phyloP scores from a whole-genome alignment of 331 rosid genomes.

The Ulmus americana region DNA sequence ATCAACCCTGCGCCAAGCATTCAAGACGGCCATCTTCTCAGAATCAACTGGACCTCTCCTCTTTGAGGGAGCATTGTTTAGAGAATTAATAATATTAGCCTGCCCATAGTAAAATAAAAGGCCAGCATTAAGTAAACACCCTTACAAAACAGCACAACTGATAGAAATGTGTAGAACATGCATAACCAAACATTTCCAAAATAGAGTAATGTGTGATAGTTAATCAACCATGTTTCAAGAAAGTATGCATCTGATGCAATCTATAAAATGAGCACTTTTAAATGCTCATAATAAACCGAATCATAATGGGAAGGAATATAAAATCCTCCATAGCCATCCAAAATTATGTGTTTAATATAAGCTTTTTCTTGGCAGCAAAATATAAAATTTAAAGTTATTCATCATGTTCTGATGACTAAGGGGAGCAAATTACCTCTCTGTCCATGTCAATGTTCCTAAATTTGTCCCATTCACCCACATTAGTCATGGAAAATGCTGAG shows the following conservation, averaged over 20 bases:
- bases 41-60: constrained; percentile 52
- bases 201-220: background rate
- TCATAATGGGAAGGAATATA: background rate
- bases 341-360: background rate
- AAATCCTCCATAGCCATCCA: background rate
- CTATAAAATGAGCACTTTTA: background rate
- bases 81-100: constrained; percentile 55
- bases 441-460: constrained; percentile 91
- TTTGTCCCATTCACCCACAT: constrained; percentile 67
- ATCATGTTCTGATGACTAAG: background rate
- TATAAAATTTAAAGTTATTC: background rate
- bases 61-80: constrained; percentile 39
- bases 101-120: constrained; percentile 22
- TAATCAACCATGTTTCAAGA: background rate
- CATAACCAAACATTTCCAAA: background rate
- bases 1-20: constrained; percentile 60
- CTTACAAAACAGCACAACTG: background rate
- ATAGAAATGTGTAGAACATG: background rate
- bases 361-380: background rate
- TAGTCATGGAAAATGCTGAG: constrained; percentile 63
- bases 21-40: constrained; percentile 49
- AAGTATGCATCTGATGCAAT: background rate
- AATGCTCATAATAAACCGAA: background rate
- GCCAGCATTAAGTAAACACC: background rate
- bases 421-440: constrained; percentile 50